Evolutionary conservation across 345 rosid species (phyloP), one percentile per base, ranked within the genome.

Genomic region (Euclidium syriacum): DNA sequence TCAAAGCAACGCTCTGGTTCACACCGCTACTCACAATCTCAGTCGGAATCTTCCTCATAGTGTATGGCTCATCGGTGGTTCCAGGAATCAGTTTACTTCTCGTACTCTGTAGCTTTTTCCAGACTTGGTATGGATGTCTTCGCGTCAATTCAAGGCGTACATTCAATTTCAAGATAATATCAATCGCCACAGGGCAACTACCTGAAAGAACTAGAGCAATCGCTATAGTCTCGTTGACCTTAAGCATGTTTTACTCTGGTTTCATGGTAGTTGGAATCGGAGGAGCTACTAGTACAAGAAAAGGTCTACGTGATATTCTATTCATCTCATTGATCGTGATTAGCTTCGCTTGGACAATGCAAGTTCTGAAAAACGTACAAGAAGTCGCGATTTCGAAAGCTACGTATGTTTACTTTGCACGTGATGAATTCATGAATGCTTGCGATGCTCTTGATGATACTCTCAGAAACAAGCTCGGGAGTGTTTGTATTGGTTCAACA

Each of bases 251-350:
- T 0, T 85, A 81, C 75, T 78, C 83, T 2, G 57, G 71, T 10
- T 80, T 91, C 77, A 48, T 81, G 77, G 78, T 82, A 10, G 77
- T 74, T 5, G 98, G 92, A 54, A 83, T 91, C 30, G 95, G 92
- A 7, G 92, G 92, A 40, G 96, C 96, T 12, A 80, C 79, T 6
- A 68, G 91, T 0, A 65, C 81, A 20, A 78, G 79, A 42, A 77
- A 79, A 9, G 40, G 42, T 39, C 56, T 75, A 17, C n/a, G n/a
- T n/a, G 88, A 86, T 53, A 52, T 60, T 24, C 17, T 78, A 34
- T 83, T 84, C 88, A 85, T 82, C 71, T 12, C 62, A 5, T 12
- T 78, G 14, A 69, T 82, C 71, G 25, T 85, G 59, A 61, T 78
- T 12, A 81, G 83, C 84, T 62, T 86, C 59, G 65, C 67, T 14